phyloP scores from a whole-genome alignment of 1,139 yeast genomes.

The Candida pseudocylindracea region DNA sequence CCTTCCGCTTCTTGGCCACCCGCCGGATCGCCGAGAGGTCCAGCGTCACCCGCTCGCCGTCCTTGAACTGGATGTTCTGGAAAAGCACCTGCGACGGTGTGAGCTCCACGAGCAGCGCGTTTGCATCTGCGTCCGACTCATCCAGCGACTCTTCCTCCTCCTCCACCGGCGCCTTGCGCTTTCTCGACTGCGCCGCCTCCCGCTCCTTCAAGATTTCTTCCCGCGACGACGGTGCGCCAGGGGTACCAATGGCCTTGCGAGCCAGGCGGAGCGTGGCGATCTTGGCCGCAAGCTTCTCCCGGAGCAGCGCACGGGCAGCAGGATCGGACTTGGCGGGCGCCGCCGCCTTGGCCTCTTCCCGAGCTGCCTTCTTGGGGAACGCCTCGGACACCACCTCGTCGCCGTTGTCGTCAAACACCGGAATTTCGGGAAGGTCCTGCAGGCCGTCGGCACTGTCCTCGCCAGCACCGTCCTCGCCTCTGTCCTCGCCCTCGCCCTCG shows the following conservation, averaged over 20 bases:
- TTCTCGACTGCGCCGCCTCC: conserved; percentile 18
- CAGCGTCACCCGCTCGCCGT: conserved; percentile 65
- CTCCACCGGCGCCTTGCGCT: conserved; percentile 11
- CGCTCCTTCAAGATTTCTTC: conserved; percentile 50
- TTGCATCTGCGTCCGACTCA: conserved; percentile 14
- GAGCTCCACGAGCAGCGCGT: conserved; percentile 16
- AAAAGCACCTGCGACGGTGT: conserved; percentile 22
- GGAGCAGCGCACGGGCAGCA: conserved; percentile 25
- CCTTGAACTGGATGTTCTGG: conserved; percentile 66
- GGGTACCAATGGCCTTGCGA: conserved; percentile 84
- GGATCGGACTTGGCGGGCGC: conserved; percentile 16
- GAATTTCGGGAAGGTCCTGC: conserved; percentile 10
- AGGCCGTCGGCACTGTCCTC: conserved; percentile 10
- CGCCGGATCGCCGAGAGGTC: conserved; percentile 40
- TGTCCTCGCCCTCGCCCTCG: neutral
- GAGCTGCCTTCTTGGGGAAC: conserved; percentile 2
- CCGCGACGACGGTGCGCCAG: conserved; percentile 61
- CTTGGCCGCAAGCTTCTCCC: conserved; percentile 51
- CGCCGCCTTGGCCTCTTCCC: conserved; percentile 15
- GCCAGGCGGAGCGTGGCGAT: conserved; percentile 50
- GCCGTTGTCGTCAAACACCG: conserved; percentile 58
- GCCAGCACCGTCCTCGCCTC: neutral
- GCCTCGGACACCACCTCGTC: conserved; percentile 22
- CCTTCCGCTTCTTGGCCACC: conserved; percentile 28
- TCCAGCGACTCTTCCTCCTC: conserved; percentile 12